Conservation (phyloP, 192 early-diverging fungal genomes). For the Entomortierella chlamydospora region DNA sequence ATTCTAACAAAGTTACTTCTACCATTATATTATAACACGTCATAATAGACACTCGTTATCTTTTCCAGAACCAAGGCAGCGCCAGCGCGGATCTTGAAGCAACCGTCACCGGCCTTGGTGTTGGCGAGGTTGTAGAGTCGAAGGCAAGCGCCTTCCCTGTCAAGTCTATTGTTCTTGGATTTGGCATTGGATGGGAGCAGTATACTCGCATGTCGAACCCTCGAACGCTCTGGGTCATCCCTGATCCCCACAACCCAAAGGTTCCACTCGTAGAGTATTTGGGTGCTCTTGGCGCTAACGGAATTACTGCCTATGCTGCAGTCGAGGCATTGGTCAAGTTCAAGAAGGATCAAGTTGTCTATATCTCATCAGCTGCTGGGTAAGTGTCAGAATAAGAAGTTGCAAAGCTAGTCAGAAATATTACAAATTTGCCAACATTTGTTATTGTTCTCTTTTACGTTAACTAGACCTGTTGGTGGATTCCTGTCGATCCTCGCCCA, state of each 20-base stretch:
- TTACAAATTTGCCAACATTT: too few species aligned
- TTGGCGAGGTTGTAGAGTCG: slow-evolving; percentile 76
- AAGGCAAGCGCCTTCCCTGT: slow-evolving; percentile 61
- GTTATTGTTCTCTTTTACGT: too few species aligned
- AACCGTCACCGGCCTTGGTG: slow-evolving; percentile 63
- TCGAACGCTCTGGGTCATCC: slow-evolving; percentile 40
- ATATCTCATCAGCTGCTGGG: slow-evolving; percentile 84
- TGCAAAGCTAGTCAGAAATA: background rate
- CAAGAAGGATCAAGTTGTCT: slow-evolving; percentile 84
- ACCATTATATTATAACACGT: too few species aligned
- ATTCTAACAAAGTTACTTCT: background rate
- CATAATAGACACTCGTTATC: slow-evolving; percentile 21
- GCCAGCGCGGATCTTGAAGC: background rate
- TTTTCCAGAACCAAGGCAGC: background rate
- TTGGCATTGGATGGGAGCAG: slow-evolving; percentile 63
- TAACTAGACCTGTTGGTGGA: slow-evolving; percentile 73
- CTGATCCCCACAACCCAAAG: slow-evolving; percentile 53
- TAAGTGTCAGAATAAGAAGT: slow-evolving; percentile 20
- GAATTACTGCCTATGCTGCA: slow-evolving; percentile 41
- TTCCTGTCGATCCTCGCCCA: slow-evolving; percentile 83
- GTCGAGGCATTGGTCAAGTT: slow-evolving; percentile 73
- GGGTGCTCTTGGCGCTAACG: slow-evolving; percentile 83
- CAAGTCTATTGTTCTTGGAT: slow-evolving; percentile 70
- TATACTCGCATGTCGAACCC: slow-evolving; percentile 59
- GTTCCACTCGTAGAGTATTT: slow-evolving; percentile 68